Percentiles rank a stretch among this genome's conserved stretches.
These are phyloP conservation scores for Volvox africanus DNA, from an alignment of 139 green algal species.

Conservation along the genomic window DNA sequence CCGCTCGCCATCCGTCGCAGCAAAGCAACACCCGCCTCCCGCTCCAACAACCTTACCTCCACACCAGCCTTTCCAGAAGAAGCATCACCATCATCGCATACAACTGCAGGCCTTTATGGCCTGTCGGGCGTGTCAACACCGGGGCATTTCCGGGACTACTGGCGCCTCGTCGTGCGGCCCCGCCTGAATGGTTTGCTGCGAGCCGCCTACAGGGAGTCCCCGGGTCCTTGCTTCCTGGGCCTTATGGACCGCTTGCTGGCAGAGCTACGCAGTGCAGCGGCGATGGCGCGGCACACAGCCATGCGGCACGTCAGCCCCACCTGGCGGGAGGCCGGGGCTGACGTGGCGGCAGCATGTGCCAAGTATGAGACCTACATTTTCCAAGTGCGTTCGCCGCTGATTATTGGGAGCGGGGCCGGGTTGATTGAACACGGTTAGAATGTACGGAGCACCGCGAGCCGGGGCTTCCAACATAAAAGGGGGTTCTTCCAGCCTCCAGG, in stretches of 20 bases:
- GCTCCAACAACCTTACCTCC: too few species aligned
- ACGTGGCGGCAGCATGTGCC: constrained; percentile 11
- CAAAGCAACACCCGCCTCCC: too few species aligned
- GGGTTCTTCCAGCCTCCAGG: too few species aligned
- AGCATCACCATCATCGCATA: not conserved
- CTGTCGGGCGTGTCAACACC: not conserved
- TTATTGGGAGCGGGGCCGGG: not conserved
- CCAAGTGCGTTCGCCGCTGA: not conserved
- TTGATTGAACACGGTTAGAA: too few species aligned
- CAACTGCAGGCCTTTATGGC: constrained; percentile 3
- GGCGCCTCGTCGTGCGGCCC: not conserved
- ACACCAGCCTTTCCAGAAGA: not conserved
- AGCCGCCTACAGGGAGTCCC: constrained; percentile 10
- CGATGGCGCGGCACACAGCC: not conserved
- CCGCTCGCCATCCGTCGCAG: too few species aligned
- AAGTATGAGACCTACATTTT: constrained; percentile 46
- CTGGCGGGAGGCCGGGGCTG: constrained; percentile 24
- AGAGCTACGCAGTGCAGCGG: not conserved
- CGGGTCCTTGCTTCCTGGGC: constrained; percentile 1
- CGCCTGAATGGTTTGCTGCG: constrained; percentile 7
- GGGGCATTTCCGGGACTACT: not conserved
- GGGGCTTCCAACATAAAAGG: too few species aligned
- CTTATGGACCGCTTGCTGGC: constrained; percentile 36
- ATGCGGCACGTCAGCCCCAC: not conserved
- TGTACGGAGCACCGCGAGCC: too few species aligned